phyloP scores from a whole-genome alignment of 768 basidiomycete genomes.

The Agaricus bisporus region DNA sequence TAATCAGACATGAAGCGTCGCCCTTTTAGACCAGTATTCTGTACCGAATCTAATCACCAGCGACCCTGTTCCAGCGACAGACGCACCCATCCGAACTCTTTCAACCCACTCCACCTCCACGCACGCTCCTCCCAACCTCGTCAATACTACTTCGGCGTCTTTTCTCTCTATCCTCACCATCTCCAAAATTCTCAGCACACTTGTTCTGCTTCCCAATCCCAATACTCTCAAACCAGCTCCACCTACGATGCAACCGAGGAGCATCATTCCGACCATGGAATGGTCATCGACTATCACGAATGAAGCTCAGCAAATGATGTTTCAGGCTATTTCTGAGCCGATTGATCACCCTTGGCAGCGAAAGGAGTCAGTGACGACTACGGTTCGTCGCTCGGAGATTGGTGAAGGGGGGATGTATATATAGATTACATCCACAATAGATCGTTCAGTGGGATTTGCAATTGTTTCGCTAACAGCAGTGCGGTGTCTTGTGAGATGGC shows the following conservation, averaged over 20 bases:
- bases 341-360: conserved; percentile 14
- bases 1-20: conserved; percentile 27
- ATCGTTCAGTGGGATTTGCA: conserved; percentile 57
- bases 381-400: conserved; percentile 18
- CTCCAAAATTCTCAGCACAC: conserved; percentile 17
- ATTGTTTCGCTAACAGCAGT: conserved; percentile 47
- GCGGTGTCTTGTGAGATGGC: conserved; percentile 58
- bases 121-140: conserved; percentile 52
- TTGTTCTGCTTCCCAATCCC: conserved; percentile 45
- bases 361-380: neutral
- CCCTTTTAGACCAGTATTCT: conserved; percentile 49
- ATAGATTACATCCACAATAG: conserved; percentile 46
- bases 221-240: conserved; percentile 38
- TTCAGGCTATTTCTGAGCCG: conserved; percentile 25
- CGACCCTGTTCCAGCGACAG: conserved; percentile 26
- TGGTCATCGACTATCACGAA: conserved; percentile 32
- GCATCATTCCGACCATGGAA: conserved; percentile 22
- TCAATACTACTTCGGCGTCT: conserved; percentile 49
- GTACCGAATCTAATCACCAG: conserved; percentile 40
- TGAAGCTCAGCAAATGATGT: conserved; percentile 29
- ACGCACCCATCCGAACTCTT: conserved; percentile 51
- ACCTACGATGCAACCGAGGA: conserved; percentile 26
- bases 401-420: conserved; percentile 52
- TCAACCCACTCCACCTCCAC: conserved; percentile 19
- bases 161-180: conserved; percentile 35